A percentile compares a stretch with the other conserved stretches of the same genome.
Evolutionary conservation across 1,284 basidiomycete genomes (phyloP).

Genomic region (Ceratobasidium theobromae): DNA sequence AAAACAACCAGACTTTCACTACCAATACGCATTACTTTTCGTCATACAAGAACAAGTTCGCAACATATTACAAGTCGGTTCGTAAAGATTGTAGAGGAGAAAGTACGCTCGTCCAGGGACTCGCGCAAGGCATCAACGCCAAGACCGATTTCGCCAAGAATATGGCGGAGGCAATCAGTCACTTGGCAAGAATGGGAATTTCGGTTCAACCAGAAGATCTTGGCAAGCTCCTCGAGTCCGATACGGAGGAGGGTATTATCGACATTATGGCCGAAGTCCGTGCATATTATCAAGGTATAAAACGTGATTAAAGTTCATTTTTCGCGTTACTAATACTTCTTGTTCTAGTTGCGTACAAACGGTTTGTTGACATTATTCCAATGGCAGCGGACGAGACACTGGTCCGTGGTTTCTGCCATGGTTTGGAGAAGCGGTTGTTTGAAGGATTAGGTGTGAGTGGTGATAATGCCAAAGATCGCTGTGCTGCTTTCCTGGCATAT

Average conservation of each 20-base stretch:
- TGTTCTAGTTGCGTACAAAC: conserved; percentile 24
- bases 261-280: conserved; percentile 54
- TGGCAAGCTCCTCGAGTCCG: conserved; percentile 45
- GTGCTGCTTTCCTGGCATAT: conserved; percentile 5
- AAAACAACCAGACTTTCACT: conserved; percentile 28
- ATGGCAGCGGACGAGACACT: conserved; percentile 15
- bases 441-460: conserved; percentile 20
- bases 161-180: conserved; percentile 41
- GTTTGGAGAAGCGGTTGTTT: conserved; percentile 9
- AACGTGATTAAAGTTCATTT: too few relatives aligned
- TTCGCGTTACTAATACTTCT: too few relatives aligned
- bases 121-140: neutral
- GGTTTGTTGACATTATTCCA: conserved; percentile 8
- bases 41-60: conserved; percentile 42
- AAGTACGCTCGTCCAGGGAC: conserved; percentile 13
- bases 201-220: conserved; percentile 46
- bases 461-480: conserved; percentile 20
- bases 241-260: conserved; percentile 53
- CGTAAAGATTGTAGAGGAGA: conserved; percentile 1
- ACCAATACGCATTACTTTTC: conserved; percentile 41
- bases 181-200: conserved; percentile 45
- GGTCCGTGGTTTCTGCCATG: conserved; percentile 16
- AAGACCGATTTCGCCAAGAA: conserved; percentile 25
- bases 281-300: conserved; percentile 51
- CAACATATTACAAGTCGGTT: conserved; percentile 10